Conservation (phyloP, 2,329 filamentous ascomycete species). For the Didymella sp. region DNA sequence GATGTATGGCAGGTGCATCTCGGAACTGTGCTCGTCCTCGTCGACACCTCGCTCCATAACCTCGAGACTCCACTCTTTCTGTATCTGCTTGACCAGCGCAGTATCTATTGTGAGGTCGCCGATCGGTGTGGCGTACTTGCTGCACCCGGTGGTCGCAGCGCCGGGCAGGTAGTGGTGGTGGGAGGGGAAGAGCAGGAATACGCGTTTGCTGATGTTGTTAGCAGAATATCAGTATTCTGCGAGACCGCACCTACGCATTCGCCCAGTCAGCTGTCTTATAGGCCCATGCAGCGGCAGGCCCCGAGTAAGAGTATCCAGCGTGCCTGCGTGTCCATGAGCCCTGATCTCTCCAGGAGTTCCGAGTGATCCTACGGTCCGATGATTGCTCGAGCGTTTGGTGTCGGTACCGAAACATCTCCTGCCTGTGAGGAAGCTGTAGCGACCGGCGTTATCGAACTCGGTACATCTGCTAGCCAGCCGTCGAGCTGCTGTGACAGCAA, state of each 20-base stretch:
- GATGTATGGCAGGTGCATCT: constrained; percentile 96
- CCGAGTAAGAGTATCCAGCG: constrained; percentile 92
- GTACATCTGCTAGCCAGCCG: constrained; percentile 74
- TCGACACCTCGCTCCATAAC: constrained; percentile 71
- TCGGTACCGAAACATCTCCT: constrained; percentile 62
- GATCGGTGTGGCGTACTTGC: constrained; percentile 75
- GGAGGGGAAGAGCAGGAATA: constrained; percentile 92
- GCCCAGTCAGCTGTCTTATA: constrained; percentile 88
- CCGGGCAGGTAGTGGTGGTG: constrained; percentile 83
- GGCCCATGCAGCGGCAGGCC: constrained; percentile 89
- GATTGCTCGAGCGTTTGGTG: constrained; percentile 78
- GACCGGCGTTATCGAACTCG: constrained; percentile 67
- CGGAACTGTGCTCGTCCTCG: constrained; percentile 86
- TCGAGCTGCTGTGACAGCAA: constrained; percentile 75
- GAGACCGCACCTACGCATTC: constrained; percentile 63
- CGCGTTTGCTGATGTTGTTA: constrained; percentile 67
- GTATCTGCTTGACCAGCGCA: constrained; percentile 58
- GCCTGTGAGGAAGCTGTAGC: constrained; percentile 54
- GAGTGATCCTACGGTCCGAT: constrained; percentile 81
- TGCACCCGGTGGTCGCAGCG: constrained; percentile 77
- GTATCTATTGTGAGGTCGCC: constrained; percentile 73
- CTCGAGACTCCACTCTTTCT: constrained; percentile 38
- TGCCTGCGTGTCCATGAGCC: constrained; percentile 67
- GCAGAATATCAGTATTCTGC: background rate
- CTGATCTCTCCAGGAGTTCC: constrained; percentile 3